Base-by-base conservation (phyloP, 2,329 filamentous ascomycete genomes). In the Coleophoma crateriformis region DNA sequence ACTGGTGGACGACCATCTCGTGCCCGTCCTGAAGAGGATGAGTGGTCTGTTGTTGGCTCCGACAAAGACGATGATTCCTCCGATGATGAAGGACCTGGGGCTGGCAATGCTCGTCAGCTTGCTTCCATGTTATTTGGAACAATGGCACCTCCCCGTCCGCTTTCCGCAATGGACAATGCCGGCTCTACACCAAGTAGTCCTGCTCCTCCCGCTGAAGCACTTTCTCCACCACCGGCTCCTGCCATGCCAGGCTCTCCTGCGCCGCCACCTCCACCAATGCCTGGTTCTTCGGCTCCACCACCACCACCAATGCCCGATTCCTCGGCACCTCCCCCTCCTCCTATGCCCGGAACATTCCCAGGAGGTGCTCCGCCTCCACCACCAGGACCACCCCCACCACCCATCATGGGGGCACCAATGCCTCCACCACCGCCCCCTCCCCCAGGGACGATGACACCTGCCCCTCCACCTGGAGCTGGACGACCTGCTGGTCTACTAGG, bases 91-190 rank as follows among this genome's bases (percentile, higher is more conserved):
- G 81, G 85, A 10, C 85, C 88, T 15, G 87, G 87, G 46, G 89
- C 89, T 48, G 84, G 87, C 51, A 90, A 83, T 58, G 94, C 94
- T 45, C 94, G 95, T 53, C 89, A 96, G 60, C 81, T 99, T 35
- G 94, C 94, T 14, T 95, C 89, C 7, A 94, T 96, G 53, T 78
- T 99, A 17, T 99, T 99, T 66, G 92, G 94, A 51, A 96, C 91
- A 46, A 97, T 99, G 91, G 92, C 82, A 10, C 92, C 94, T 37
- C 92, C 94, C 13, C 84, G 92, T 46, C 91, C 92, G 32, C 71
- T 96, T 41, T 95, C 89, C 17, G 87, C 90, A 7, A 83, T 88
- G 67, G 90, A 88, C 48, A 84, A 88, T 59, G 64, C 67, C 27
- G 61, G 66, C 10, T 71, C 74, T 6, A 68, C 72, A 17, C 71